Base-by-base conservation (phyloP, 2,329 filamentous ascomycete species). In the Aspergillus tubingensis region DNA sequence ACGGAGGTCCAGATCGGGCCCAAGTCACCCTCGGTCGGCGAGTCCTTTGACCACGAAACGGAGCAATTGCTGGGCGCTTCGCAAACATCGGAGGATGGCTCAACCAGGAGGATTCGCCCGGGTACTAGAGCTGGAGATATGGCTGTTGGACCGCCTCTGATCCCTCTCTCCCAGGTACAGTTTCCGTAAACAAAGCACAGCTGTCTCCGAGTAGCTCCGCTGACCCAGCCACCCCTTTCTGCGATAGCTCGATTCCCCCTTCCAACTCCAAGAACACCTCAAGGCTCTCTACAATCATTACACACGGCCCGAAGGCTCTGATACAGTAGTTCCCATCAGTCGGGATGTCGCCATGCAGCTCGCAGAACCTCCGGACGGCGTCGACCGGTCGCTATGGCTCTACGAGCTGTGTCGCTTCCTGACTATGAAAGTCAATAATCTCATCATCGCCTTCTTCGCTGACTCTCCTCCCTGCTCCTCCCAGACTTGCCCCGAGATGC, bases 391-490 rank as follows among this genome's bases (percentile, higher is more conserved):
- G 8, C 85, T 98, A 47, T 99, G 95, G 95, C 88, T 98, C 49
- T 99, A 98, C 80, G 95, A 99, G 79, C 89, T 99, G 53, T 97
- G 92, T 72, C 92, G 95, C 62, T 96, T 98, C 75, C 87, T 99
- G 61, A 96, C 94, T 56, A 90, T 94, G 67, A 93, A 97, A 78
- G 94, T 92, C 75, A 99, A 99, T 80, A 88, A 88, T 64, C 86
- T 99, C 58, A 91, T 98, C 67, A 88, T 96, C 61, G 92, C 91
- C 65, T 94, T 99, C 71, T 92, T 99, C 70, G 91, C 92, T 74
- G 95, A 98, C 77, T 85, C 83, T 47, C 94, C 94, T 6, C 89
- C 94, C 3, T 99, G 95, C 80, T 96, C 92, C 61, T 86, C 91
- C 13, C 83, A 84, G 65, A 97, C 95, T 1, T 99, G 95, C 72